Evolutionary conservation across 352 stramenopile species (phyloP).

Genomic region (Globisporangium spinosum): DNA sequence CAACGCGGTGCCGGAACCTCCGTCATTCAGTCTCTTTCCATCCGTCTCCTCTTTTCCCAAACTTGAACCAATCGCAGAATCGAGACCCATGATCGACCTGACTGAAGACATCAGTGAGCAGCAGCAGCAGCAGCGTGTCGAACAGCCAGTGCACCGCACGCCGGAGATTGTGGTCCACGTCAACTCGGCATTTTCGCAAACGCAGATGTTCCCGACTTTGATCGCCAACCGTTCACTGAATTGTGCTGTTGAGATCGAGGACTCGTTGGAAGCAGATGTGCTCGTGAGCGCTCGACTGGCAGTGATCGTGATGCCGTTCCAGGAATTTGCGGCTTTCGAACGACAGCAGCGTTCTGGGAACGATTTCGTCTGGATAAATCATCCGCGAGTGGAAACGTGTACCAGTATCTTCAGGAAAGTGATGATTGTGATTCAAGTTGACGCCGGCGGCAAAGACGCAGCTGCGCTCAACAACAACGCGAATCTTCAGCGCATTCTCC

Average conservation of each 20-base stretch:
- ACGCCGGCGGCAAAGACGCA: background rate
- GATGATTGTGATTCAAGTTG: conserved; percentile 31
- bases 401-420: conserved; percentile 54
- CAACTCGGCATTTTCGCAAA: conserved; percentile 28
- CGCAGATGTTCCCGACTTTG: conserved; percentile 24
- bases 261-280: conserved; percentile 40
- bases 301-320: conserved; percentile 22
- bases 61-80: background rate
- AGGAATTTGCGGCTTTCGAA: conserved; percentile 25
- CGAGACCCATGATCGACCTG: conserved; percentile 5
- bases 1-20: conserved; percentile 17
- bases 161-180: conserved; percentile 26
- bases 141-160: background rate
- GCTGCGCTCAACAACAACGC: conserved; percentile 7
- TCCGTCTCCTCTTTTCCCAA: background rate
- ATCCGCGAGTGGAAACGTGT: conserved; percentile 29
- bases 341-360: conserved; percentile 16
- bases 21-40: conserved; percentile 25
- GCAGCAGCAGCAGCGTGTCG: background rate
- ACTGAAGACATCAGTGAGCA: background rate
- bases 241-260: conserved; percentile 33
- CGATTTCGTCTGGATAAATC: conserved; percentile 24
- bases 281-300: conserved; percentile 42
- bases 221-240: conserved; percentile 12
- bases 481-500: conserved; percentile 22